Evolutionary conservation across 2,329 filamentous ascomycete species (phyloP).

Genomic region (Colletotrichum sansevieriae): DNA sequence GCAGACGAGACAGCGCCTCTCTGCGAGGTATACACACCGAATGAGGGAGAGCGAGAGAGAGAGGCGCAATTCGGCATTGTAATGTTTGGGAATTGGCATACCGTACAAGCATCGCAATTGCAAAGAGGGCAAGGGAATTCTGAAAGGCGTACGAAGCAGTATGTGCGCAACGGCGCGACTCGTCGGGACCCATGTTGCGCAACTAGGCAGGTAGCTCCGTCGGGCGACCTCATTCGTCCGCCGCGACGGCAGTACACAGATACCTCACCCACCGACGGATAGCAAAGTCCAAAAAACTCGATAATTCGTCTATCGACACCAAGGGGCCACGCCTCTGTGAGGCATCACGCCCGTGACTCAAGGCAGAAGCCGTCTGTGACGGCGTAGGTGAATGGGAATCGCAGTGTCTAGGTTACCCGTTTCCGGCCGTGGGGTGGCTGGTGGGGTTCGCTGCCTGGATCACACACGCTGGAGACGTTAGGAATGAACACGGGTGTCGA

Average conservation of each 20-base stretch:
- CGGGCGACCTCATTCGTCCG: too few relatives aligned
- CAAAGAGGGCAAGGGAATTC: neutral
- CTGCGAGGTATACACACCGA: neutral
- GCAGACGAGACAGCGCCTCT: conserved; percentile 13
- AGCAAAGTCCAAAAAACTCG: too few relatives aligned
- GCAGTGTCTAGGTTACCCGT: neutral
- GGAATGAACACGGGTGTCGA: neutral
- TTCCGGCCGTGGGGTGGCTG: conserved; percentile 9
- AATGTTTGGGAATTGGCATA: neutral
- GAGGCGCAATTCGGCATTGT: neutral
- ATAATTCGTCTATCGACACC: too few relatives aligned
- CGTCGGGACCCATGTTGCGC: too few relatives aligned
- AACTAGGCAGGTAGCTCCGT: too few relatives aligned
- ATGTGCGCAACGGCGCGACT: neutral
- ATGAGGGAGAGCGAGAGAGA: neutral
- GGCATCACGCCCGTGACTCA: conserved; percentile 4
- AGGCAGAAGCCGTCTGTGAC: neutral
- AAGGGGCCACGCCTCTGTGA: neutral
- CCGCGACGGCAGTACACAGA: too few relatives aligned
- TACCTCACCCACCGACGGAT: too few relatives aligned
- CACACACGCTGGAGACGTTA: neutral
- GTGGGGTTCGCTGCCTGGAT: conserved; percentile 10
- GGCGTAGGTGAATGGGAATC: neutral
- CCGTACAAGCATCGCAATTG: neutral
- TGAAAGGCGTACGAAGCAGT: neutral